Base-by-base conservation (phyloP, 1,139 yeast genomes). In the Kodamaea alishanica region DNA sequence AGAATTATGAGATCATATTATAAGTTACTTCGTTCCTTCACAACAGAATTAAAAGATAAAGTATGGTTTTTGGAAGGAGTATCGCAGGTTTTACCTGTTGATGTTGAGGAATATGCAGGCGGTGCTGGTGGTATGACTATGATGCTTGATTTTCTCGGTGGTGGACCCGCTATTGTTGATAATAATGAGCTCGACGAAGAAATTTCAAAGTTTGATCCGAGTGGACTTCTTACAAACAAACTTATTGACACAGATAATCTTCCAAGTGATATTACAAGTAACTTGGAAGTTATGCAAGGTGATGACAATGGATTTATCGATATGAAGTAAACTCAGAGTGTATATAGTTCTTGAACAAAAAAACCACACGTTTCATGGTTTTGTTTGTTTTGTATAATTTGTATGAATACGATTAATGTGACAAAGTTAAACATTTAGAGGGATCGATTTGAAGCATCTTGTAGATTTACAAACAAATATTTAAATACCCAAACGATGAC, bases 1-100 rank as follows among this genome's bases (percentile, higher is more conserved):
- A 69, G 94, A 48, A 87, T 90, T 46, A 86, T 90, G 85, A 72
- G 94, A 50, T 83, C 87, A 35, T 90, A 89, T 65, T 90, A 89
- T 63, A 82, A 85, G 46, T 66, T 90, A 41, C 73, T 90, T 37
- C 70, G 96, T 45, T 78, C 84, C 6, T 90, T 84, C 60, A 86
- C 95, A 0, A 78, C 83, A 20, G 95, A 87, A 53, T 83, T 85
- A 84, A 86, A 84, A 56, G 94, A 88, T 51, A 78, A 79, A 51
- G 95, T 89, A 10, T 90, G 97, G 97, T 90, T 90, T 52, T 70
- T 90, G 47, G 96, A 89, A 60, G 97, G 97, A 2, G 95, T 90
- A 2, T 77, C 94, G 5, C 81, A 81, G 44, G 95, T 88, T 1
- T 70, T 90, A 37, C 94, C 94, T 0, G 89, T 78, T 10, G 89